Evolutionary conservation across 352 stramenopile species (phyloP).

Genomic region (Pythium rhizo-oryzae): DNA sequence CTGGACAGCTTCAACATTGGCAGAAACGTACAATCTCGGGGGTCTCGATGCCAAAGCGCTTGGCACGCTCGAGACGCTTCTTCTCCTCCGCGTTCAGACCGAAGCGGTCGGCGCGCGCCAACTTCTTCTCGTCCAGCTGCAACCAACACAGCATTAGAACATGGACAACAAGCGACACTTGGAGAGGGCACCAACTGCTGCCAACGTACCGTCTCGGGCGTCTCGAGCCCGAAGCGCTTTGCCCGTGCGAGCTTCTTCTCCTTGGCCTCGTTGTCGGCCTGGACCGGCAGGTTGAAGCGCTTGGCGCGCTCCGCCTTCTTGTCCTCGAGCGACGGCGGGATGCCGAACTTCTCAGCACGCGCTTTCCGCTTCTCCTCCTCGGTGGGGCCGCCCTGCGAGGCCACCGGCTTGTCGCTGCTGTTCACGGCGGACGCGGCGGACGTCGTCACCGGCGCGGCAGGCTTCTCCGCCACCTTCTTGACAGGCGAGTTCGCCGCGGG

Average conservation of each 20-base stretch:
- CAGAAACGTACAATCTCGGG: conserved; percentile 59
- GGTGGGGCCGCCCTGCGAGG: conserved; percentile 37
- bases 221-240: conserved; percentile 81
- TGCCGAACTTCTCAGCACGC: conserved; percentile 81
- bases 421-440: conserved; percentile 1
- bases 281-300: conserved; percentile 63
- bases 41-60: conserved; percentile 85
- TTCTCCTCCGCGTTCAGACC: conserved; percentile 83
- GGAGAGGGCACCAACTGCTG: too few relatives aligned
- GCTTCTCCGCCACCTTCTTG: conserved; percentile 23
- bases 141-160: conserved; percentile 1
- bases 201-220: conserved; percentile 57
- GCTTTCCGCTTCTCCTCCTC: conserved; percentile 82
- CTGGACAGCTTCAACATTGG: too few relatives aligned
- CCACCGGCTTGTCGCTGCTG: background rate
- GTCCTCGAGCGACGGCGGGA: conserved; percentile 67
- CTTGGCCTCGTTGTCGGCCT: conserved; percentile 47
- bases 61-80: conserved; percentile 77
- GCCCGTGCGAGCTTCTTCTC: conserved; percentile 76
- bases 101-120: conserved; percentile 77
- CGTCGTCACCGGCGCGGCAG: background rate
- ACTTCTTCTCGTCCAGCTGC: conserved; percentile 85
- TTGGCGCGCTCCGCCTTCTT: conserved; percentile 86
- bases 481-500: conserved; percentile 4
- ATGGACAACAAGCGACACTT: too few relatives aligned